phyloP scores from a whole-genome alignment of 371 early-diverging fungal species.

The Blakeslea trispora region DNA sequence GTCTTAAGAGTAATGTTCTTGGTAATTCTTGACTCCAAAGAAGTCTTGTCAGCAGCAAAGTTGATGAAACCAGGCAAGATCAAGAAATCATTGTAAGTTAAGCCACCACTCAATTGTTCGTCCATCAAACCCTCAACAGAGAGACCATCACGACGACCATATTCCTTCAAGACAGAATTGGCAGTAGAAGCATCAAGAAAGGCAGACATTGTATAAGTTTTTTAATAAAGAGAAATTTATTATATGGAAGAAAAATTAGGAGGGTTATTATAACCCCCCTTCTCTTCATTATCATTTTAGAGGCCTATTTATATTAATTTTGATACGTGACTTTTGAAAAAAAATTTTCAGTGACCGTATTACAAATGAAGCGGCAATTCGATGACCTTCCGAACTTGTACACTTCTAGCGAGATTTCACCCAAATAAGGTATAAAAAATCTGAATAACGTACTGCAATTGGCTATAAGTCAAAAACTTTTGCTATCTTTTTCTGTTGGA shows the following conservation, averaged over 20 bases:
- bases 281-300: slow-evolving; percentile 9
- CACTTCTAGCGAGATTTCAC: no score
- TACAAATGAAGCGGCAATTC: slow-evolving; percentile 4
- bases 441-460: no score
- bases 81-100: slow-evolving; percentile 98
- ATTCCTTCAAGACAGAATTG: slow-evolving; percentile 27
- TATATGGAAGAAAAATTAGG: slow-evolving; percentile 18
- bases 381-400: not conserved
- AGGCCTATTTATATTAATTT: slow-evolving; percentile 22
- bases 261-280: slow-evolving; percentile 30
- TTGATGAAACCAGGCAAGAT: slow-evolving; percentile 95
- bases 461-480: no score
- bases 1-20: slow-evolving; percentile 85
- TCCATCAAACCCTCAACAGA: slow-evolving; percentile 76
- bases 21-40: slow-evolving; percentile 83
- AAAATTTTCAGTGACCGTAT: slow-evolving; percentile 2
- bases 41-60: slow-evolving; percentile 82
- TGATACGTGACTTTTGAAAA: slow-evolving; percentile 9
- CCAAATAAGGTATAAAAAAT: no score
- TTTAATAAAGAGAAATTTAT: slow-evolving; percentile 10
- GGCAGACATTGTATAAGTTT: slow-evolving; percentile 22
- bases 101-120: slow-evolving; percentile 74
- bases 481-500: no score
- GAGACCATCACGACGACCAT: slow-evolving; percentile 72
- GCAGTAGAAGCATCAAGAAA: slow-evolving; percentile 26